Evolutionary conservation across 495 filamentous ascomycete species (phyloP).

Genomic region (Symbiotaphrina buchneri): DNA sequence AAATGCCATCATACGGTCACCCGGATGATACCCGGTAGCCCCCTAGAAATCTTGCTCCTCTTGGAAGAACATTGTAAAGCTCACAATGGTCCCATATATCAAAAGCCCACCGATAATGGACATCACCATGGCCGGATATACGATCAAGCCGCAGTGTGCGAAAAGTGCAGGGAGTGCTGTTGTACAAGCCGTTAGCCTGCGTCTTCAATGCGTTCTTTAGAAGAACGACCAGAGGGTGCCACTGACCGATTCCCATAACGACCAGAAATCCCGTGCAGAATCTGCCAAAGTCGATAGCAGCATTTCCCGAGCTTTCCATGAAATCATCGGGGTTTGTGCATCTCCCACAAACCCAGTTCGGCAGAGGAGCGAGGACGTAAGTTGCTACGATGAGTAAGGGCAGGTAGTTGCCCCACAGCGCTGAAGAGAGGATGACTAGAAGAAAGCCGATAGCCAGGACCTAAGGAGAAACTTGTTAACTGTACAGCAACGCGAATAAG

Average conservation of each 20-base stretch:
- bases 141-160: slow-evolving; percentile 63
- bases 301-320: slow-evolving; percentile 62
- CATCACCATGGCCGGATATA: slow-evolving; percentile 81
- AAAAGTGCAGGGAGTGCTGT: slow-evolving; percentile 79
- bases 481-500: background rate
- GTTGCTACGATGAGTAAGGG: slow-evolving; percentile 87
- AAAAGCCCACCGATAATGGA: slow-evolving; percentile 74
- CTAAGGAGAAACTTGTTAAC: slow-evolving; percentile 16
- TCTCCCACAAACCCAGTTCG: slow-evolving; percentile 82
- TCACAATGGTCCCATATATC: slow-evolving; percentile 96
- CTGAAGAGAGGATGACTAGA: slow-evolving; percentile 93
- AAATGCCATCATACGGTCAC: no score
- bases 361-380: slow-evolving; percentile 79
- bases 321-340: slow-evolving; percentile 94
- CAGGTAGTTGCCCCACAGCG: slow-evolving; percentile 81
- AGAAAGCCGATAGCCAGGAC: slow-evolving; percentile 97
- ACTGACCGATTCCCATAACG: slow-evolving; percentile 92
- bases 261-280: slow-evolving; percentile 93
- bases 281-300: slow-evolving; percentile 61
- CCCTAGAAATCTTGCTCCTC: slow-evolving; percentile 66
- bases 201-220: no score
- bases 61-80: slow-evolving; percentile 94
- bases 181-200: slow-evolving; percentile 1
- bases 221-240: background rate
- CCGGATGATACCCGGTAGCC: background rate